Percentiles rank a stretch among this genome's conserved stretches.
Conservation (phyloP, 257 asterid genomes). For the Solanum pinnatisectum region DNA sequence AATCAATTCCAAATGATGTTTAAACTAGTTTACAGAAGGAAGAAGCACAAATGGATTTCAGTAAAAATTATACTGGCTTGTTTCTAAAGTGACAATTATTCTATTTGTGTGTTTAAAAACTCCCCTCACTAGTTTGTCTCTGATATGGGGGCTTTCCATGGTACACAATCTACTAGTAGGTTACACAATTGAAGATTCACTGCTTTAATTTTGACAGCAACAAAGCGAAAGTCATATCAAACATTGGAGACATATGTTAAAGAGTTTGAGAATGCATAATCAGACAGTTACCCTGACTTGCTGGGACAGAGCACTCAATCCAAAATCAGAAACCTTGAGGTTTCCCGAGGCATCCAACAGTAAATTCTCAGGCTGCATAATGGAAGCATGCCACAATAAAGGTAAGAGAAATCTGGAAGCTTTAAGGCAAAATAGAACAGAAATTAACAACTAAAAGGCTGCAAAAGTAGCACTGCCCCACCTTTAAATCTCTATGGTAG, state of each 20-base stretch:
- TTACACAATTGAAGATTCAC: not conserved
- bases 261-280: not conserved
- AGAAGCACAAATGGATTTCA: not conserved
- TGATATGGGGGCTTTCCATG: not conserved
- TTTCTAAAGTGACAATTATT: not conserved
- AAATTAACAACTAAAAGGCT: not conserved
- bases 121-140: not conserved
- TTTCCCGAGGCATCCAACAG: slow-evolving; percentile 72
- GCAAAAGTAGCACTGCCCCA: slow-evolving; percentile 3
- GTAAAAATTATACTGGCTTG: not conserved
- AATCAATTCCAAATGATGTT: not conserved
- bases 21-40: not conserved
- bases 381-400: not conserved
- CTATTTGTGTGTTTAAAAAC: not conserved
- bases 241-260: not conserved
- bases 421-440: not conserved
- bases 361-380: slow-evolving; percentile 75
- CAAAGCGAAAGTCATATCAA: not conserved
- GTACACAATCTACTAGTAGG: not conserved
- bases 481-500: slow-evolving; percentile 92
- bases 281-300: slow-evolving; percentile 71
- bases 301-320: slow-evolving; percentile 92
- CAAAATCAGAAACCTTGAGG: slow-evolving; percentile 93
- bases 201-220: not conserved
- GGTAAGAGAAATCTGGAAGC: not conserved